phyloP scores from a whole-genome alignment of 805 yeast species.

The Nakazawaea anatomiae region DNA sequence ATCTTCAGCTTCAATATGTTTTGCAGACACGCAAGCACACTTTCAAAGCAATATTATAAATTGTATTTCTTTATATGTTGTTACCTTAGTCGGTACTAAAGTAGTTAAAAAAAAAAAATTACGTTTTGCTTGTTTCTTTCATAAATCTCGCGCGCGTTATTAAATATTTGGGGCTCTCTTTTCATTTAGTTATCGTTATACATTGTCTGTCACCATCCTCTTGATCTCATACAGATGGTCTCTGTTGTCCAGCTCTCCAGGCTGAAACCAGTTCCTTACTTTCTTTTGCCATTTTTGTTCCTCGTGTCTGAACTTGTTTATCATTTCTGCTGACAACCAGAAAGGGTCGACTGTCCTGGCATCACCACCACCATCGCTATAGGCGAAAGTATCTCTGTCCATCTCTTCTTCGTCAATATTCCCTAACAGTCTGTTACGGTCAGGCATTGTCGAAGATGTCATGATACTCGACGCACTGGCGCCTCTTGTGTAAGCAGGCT shows the following conservation, averaged over 20 bases:
- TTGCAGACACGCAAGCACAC: too few relatives aligned
- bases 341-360: conserved; percentile 11
- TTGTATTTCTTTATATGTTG: too few relatives aligned
- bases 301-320: conserved; percentile 23
- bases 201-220: conserved; percentile 8
- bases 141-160: too few relatives aligned
- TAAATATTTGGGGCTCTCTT: background rate
- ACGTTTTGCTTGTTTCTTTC: too few relatives aligned
- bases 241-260: conserved; percentile 2
- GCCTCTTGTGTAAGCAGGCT: background rate
- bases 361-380: too few relatives aligned
- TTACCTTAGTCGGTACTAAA: too few relatives aligned
- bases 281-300: conserved; percentile 28
- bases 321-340: conserved; percentile 19
- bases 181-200: background rate
- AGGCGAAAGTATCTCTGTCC: background rate
- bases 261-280: conserved; percentile 29
- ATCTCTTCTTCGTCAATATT: background rate
- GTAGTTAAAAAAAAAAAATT: too few relatives aligned
- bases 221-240: conserved; percentile 8
- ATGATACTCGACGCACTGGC: conserved; percentile 10
- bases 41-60: too few relatives aligned
- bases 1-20: background rate
- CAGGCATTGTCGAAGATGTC: background rate
- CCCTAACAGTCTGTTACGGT: background rate